These are phyloP conservation scores for Peronospora destructor DNA, from an alignment of 352 stramenopile genomes.

Conservation along the genomic window DNA sequence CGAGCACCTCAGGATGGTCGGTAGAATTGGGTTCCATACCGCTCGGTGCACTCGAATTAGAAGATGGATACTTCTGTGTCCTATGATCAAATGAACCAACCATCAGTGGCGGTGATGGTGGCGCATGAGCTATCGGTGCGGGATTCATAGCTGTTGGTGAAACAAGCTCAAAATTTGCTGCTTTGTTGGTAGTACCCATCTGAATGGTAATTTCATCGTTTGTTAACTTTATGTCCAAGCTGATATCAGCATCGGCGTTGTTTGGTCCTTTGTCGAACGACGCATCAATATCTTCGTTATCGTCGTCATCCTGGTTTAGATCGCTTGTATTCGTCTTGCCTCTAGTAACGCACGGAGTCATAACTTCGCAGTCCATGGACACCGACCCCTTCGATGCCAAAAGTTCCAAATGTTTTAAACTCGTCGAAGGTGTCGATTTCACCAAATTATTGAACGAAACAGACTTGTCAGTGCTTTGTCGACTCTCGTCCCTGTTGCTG, in stretches of 20 bases:
- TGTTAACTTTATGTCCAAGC: constrained; percentile 10
- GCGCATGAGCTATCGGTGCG: constrained; percentile 7
- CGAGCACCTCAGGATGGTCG: constrained; percentile 10
- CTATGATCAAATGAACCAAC: constrained; percentile 6
- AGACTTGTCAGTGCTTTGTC: constrained; percentile 7
- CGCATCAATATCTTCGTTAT: constrained; percentile 1
- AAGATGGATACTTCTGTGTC: constrained; percentile 1
- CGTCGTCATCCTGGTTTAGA: constrained; percentile 5
- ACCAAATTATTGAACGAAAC: constrained; percentile 21
- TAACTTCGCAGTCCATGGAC: constrained; percentile 1
- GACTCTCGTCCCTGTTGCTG: constrained; percentile 10
- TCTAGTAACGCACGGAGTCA: background rate
- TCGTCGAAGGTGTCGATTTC: background rate
- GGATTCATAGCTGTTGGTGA: background rate
- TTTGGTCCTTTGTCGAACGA: constrained; percentile 4
- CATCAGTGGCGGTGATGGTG: background rate
- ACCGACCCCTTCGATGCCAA: background rate
- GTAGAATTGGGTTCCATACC: constrained; percentile 10
- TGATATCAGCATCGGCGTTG: constrained; percentile 6
- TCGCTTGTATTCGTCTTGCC: background rate
- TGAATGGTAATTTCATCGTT: constrained; percentile 6
- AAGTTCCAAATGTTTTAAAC: background rate
- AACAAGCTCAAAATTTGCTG: background rate
- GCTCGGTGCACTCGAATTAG: constrained; percentile 5
- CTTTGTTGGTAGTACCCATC: constrained; percentile 4